These are phyloP conservation scores for Suillus placidus DNA, from an alignment of 768 basidiomycete genomes.

Conservation along the genomic window DNA sequence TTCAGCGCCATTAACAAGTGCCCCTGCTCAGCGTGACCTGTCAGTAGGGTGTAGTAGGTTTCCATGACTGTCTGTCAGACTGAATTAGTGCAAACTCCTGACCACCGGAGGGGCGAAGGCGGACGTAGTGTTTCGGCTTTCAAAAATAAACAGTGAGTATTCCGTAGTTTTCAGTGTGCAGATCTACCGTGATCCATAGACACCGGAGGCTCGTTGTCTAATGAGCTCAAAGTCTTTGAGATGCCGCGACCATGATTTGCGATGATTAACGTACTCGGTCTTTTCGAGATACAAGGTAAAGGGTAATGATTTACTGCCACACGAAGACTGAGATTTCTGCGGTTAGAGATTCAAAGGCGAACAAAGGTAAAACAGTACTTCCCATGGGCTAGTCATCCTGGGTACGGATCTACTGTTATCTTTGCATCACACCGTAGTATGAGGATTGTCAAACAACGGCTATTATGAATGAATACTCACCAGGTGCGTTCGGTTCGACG, in stretches of 20 bases:
- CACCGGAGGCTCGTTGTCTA: not conserved
- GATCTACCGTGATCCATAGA: not conserved
- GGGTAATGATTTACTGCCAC: not conserved
- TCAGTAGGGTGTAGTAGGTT: not conserved
- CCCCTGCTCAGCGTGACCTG: not conserved
- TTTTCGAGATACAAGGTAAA: not conserved
- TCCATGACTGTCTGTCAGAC: not conserved
- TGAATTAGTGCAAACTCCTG: not conserved
- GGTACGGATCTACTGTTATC: not conserved
- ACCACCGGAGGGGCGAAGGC: not conserved
- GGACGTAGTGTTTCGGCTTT: not conserved
- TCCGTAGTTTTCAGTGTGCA: not conserved
- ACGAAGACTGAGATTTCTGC: not conserved
- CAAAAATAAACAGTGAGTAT: not conserved
- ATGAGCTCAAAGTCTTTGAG: not conserved
- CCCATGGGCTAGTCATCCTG: not conserved
- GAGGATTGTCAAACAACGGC: not conserved
- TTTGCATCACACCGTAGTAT: not conserved
- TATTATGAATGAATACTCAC: not conserved
- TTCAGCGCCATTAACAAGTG: not conserved
- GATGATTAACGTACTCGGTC: not conserved
- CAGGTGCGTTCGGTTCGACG: not conserved
- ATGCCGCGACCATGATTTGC: not conserved
- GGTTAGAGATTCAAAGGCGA: not conserved
- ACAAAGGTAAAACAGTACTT: not conserved